phyloP scores from a whole-genome alignment of 306 rosid genomes.

The Prunus mongolica region DNA sequence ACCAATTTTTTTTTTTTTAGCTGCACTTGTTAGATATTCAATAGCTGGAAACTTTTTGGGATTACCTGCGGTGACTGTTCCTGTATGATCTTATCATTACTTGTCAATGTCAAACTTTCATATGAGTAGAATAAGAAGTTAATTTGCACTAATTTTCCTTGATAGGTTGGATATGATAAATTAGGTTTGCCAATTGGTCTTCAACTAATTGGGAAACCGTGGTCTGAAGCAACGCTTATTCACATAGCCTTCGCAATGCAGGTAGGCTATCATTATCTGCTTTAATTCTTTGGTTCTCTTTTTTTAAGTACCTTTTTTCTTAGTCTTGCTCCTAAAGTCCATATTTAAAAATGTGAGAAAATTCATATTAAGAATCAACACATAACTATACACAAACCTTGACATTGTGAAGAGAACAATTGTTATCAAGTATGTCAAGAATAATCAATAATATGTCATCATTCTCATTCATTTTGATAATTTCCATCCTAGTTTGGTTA shows the following conservation, averaged over 20 bases:
- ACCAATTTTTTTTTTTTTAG: slow-evolving; percentile 25
- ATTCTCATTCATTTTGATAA: background rate
- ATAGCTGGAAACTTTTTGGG: slow-evolving; percentile 94
- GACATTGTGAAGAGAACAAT: background rate
- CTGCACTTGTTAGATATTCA: slow-evolving; percentile 85
- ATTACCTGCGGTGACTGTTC: slow-evolving; percentile 82
- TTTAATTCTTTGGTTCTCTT: background rate
- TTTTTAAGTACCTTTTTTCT: background rate
- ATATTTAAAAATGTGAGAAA: background rate
- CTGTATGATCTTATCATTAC: slow-evolving; percentile 40
- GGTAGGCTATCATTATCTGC: slow-evolving; percentile 32
- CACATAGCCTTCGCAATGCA: slow-evolving; percentile 73
- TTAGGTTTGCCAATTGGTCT: slow-evolving; percentile 91
- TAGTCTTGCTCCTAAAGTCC: background rate
- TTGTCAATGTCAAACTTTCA: background rate
- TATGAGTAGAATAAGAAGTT: background rate
- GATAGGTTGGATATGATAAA: slow-evolving; percentile 80
- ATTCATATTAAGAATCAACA: background rate
- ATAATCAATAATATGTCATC: background rate
- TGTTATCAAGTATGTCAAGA: background rate
- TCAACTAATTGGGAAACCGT: slow-evolving; percentile 89
- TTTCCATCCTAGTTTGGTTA: background rate
- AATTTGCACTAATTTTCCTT: background rate
- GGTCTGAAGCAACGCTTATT: slow-evolving; percentile 84
- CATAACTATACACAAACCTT: background rate